Base-by-base conservation (phyloP, 768 basidiomycete genomes). In the Phaeotremella skinneri region DNA sequence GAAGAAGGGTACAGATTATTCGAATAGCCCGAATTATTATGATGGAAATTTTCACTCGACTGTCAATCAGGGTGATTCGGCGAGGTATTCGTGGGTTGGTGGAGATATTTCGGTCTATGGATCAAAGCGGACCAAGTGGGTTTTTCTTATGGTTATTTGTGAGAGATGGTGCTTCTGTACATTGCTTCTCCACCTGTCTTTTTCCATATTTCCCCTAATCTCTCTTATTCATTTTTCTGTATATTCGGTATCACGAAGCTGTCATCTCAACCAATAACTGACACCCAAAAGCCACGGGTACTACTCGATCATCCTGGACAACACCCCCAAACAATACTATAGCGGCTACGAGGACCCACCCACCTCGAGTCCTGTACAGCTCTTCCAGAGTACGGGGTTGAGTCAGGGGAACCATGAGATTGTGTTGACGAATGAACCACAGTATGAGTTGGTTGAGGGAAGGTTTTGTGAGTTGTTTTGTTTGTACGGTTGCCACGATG, bases 271-370 rank as follows among this genome's bases (percentile, higher is more conserved):
- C n/a, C n/a, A n/a, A n/a, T n/a, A n/a, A n/a, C n/a, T n/a, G n/a
- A n/a, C n/a, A n/a, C n/a, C n/a, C n/a, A n/a, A n/a, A n/a, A 61
- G 60, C 27, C 60, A 61, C 50, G 60, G 55, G 16, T 6, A 37
- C n/a, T 61, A 61, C 45, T 41, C 55, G 13, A 47, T 50, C 2
- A 27, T 41, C 11, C 23, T 61, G 21, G 60, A 61, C 27, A 56
- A 56, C 14, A 26, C 23, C 7, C 25, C 56, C 4, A 31, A 34
- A 9, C 29, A 41, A 23, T 51, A 39, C 20, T 14, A 6, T 16
- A 54, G 56, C 30, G 60, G 60, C 41, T 61, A 51, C 32, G 50
- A 42, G 3, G 23, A 56, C 23, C 31, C 41, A n/a, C 41, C 51
- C 41, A 56, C 56, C 48, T 39, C 51, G 25, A 34, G 55, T 26